Percentiles rank a stretch among this genome's conserved stretches.
These are phyloP conservation scores for Effrenium voratum DNA, from an alignment of 73 alveolate genomes.

Conservation along the genomic window DNA sequence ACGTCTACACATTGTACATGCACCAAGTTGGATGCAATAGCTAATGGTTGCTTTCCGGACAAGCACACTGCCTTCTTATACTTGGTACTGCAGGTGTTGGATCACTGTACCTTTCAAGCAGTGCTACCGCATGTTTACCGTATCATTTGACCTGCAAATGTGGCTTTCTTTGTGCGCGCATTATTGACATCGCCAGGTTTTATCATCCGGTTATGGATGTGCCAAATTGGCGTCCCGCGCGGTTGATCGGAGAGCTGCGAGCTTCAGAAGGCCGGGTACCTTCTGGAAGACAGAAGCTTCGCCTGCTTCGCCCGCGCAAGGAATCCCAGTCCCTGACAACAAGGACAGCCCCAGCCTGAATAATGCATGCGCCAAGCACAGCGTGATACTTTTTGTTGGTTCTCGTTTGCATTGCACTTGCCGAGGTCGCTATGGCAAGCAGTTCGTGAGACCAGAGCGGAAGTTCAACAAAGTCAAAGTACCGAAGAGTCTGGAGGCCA, in stretches of 20 bases:
- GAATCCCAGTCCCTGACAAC: conserved; percentile 67
- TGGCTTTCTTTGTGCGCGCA: not conserved
- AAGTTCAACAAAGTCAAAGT: conserved; percentile 60
- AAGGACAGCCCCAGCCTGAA: conserved; percentile 6
- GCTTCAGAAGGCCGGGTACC: conserved; percentile 44
- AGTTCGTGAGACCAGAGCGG: conserved; percentile 71
- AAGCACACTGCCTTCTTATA: no score
- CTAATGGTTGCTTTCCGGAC: no score
- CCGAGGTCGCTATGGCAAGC: conserved; percentile 84
- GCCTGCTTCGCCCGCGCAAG: not conserved
- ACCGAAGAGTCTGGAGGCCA: conserved; percentile 64
- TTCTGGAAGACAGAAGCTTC: not conserved
- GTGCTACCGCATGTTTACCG: not conserved
- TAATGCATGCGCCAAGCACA: not conserved
- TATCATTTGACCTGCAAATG: not conserved
- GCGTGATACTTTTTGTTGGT: not conserved
- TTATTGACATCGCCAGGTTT: conserved; percentile 25
- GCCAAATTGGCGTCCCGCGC: conserved; percentile 89
- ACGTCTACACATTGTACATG: not conserved
- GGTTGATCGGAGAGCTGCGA: conserved; percentile 81
- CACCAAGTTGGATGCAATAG: not conserved
- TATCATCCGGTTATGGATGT: conserved; percentile 90
- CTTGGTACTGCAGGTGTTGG: conserved; percentile 94
- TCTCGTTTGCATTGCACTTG: not conserved
- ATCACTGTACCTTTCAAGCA: conserved; percentile 85